Base-by-base conservation (phyloP, 2,329 filamentous ascomycete genomes). In the Exophiala alcalophila region DNA sequence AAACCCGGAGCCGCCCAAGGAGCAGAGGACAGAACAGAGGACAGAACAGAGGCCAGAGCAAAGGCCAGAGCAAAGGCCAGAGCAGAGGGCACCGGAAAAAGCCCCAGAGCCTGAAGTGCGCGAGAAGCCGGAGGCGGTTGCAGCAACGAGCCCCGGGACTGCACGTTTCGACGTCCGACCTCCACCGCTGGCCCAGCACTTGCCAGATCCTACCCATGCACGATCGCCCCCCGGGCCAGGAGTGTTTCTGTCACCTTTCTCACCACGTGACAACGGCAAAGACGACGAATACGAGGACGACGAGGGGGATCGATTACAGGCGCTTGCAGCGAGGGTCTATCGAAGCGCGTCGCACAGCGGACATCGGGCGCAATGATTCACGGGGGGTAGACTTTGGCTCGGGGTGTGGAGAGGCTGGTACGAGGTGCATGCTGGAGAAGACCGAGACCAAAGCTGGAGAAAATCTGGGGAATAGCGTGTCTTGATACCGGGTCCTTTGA, bases 251-350 rank as follows among this genome's bases (percentile, higher is more conserved):
- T 15, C 40, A 16, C 15, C 29, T 7, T 25, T 37, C 16, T 39
- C 40, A 7, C 36, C 41, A 24, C 14, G 33, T 11, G 40, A 30
- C 14, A 36, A 25, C 12, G 36, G 29, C 9, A 20, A 25, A 9
- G 9, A 46, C 5, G 45, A 49, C 1, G 70, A 69, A n/a, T 70
- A 71, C 14, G 67, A 69, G 8, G 62, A 60, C 10, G 62, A 59
- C 31, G 62, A 65, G 42, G 62, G 59, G 20, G 74, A 78, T 42
- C 41, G 55, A 35, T 39, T 58, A 24, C 48, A 55, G 30, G 52
- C 50, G 15, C 40, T 56, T 16, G 55, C 55, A n/a, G 31, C 44
- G 19, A 50, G 51, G 24, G 51, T 57, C 15, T 58, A 57, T 38
- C 48, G 55, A 11, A 47, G 44, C 18, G 54, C 54, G 7, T 54